phyloP scores from a whole-genome alignment of 495 filamentous ascomycete species.

The Xylaria intraflava region DNA sequence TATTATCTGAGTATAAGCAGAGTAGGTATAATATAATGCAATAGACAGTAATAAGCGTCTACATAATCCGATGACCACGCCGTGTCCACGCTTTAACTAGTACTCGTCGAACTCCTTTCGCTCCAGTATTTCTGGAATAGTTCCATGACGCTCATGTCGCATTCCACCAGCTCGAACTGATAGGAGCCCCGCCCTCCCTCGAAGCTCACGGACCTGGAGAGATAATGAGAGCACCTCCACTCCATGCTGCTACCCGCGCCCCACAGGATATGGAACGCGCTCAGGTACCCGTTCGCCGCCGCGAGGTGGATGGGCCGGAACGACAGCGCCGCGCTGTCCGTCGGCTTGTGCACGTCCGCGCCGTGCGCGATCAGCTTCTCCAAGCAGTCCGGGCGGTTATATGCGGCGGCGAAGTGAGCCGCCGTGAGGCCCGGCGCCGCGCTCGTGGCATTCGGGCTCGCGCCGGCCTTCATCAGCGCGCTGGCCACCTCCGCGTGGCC shows the following conservation, averaged over 20 bases:
- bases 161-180: neutral
- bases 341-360: neutral
- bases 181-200: neutral
- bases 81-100: no score
- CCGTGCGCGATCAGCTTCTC: neutral
- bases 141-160: neutral
- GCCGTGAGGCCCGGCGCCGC: neutral
- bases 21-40: no score
- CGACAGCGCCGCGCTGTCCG: neutral
- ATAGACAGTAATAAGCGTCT: no score
- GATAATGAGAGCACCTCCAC: neutral
- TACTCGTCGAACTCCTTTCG: no score
- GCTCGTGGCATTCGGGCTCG: constrained; percentile 3
- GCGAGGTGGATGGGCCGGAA: neutral
- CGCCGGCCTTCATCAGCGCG: constrained; percentile 7
- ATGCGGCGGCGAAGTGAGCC: neutral
- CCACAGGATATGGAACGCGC: neutral
- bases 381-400: neutral
- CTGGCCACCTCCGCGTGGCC: constrained; percentile 3
- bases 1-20: no score
- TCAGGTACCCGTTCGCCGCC: neutral
- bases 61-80: no score
- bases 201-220: neutral
- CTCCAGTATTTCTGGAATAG: no score
- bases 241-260: neutral